Evolutionary conservation across 306 rosid genomes (phyloP).

Genomic region (Pueraria montana): DNA sequence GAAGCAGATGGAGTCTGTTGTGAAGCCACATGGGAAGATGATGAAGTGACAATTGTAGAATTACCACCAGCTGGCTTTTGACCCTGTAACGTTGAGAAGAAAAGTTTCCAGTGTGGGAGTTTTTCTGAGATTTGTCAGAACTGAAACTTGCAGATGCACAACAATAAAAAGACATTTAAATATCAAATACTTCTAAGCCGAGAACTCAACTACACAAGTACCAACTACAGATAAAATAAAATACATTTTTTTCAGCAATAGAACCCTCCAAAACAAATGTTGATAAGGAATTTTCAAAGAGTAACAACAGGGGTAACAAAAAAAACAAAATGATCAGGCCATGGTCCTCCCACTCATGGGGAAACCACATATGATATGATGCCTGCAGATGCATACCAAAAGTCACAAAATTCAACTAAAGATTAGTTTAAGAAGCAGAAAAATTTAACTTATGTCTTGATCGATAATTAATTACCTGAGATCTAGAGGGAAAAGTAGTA

Average conservation of each 20-base stretch:
- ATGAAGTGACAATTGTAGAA: slow-evolving; percentile 67
- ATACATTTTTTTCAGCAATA: slow-evolving; percentile 36
- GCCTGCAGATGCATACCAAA: slow-evolving; percentile 16
- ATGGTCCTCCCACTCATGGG: neutral
- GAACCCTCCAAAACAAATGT: slow-evolving; percentile 36
- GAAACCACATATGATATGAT: slow-evolving; percentile 19
- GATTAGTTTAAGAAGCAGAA: slow-evolving; percentile 18
- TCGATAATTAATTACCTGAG: slow-evolving; percentile 76
- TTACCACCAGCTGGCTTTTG: slow-evolving; percentile 69
- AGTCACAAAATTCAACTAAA: slow-evolving; percentile 30
- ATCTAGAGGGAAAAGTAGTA: slow-evolving; percentile 87
- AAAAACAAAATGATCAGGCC: slow-evolving; percentile 28
- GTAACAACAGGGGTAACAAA: neutral
- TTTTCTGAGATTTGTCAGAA: slow-evolving; percentile 60
- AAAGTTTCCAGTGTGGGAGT: slow-evolving; percentile 55
- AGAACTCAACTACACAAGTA: slow-evolving; percentile 15
- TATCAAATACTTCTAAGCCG: slow-evolving; percentile 25
- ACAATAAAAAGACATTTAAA: slow-evolving; percentile 42
- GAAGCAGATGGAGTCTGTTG: slow-evolving; percentile 76
- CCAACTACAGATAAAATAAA: slow-evolving; percentile 14
- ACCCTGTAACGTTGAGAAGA: slow-evolving; percentile 75
- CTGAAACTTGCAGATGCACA: slow-evolving; percentile 47
- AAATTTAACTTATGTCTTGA: slow-evolving; percentile 31
- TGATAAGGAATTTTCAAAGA: slow-evolving; percentile 1
- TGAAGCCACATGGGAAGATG: slow-evolving; percentile 70